phyloP scores from a whole-genome alignment of 495 filamentous ascomycete genomes.

The Friedmanniomyces simplex region DNA sequence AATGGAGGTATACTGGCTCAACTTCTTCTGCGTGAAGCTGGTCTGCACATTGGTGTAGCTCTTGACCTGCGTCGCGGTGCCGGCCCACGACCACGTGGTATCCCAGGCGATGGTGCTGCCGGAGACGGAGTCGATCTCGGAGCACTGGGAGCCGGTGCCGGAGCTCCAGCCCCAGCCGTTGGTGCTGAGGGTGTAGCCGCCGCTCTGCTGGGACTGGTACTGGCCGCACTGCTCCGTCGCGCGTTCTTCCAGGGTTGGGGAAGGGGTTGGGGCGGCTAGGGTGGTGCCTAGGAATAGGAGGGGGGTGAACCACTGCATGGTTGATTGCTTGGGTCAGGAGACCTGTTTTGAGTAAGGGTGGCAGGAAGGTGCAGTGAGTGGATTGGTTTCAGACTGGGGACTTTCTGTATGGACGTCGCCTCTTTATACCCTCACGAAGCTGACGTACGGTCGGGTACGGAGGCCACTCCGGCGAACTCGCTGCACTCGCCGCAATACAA shows the following conservation, averaged over 20 bases:
- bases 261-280: slow-evolving; percentile 3
- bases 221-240: slow-evolving; percentile 5
- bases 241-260: slow-evolving; percentile 2
- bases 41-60: slow-evolving; percentile 11
- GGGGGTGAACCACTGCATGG: background rate
- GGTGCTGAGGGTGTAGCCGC: slow-evolving; percentile 10
- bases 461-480: background rate
- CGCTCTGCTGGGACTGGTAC: slow-evolving; percentile 1
- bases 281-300: background rate
- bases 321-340: background rate
- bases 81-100: slow-evolving; percentile 16
- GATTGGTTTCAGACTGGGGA: background rate
- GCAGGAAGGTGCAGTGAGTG: background rate
- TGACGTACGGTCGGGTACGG: background rate
- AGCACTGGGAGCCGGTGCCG: slow-evolving; percentile 11
- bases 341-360: no score
- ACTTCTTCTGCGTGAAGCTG: slow-evolving; percentile 1
- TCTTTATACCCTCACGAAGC: background rate
- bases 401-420: background rate
- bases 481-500: background rate
- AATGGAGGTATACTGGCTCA: slow-evolving; percentile 10
- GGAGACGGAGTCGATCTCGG: slow-evolving; percentile 8
- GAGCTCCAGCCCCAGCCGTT: slow-evolving; percentile 11
- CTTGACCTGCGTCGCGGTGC: slow-evolving; percentile 10
- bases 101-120: slow-evolving; percentile 11